Conservation (phyloP, 768 basidiomycete species). For the Suillus americanus region DNA sequence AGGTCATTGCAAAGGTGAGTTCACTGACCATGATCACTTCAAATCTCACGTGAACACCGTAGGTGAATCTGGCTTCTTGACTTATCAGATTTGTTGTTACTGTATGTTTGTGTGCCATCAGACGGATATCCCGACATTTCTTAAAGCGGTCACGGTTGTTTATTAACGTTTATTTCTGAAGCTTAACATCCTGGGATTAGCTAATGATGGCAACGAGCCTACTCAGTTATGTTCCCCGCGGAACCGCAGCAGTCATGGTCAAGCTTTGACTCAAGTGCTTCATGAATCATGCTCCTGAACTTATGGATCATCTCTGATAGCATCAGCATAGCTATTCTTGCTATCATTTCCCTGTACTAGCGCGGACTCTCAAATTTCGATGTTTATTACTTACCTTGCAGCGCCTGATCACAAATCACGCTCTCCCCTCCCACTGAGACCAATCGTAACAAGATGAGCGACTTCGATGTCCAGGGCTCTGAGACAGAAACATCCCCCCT, state of each 20-base stretch:
- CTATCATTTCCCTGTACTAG: neutral
- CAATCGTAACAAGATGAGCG: neutral
- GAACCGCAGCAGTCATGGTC: neutral
- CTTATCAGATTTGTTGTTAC: neutral
- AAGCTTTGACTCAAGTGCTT: neutral
- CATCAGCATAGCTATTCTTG: neutral
- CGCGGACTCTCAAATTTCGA: neutral
- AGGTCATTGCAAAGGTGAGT: conserved; percentile 10
- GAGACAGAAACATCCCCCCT: neutral
- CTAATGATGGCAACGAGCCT: neutral
- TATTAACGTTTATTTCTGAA: neutral
- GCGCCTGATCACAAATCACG: neutral
- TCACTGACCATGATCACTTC: neutral
- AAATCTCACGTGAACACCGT: neutral
- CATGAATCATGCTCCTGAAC: neutral
- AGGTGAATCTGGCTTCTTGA: neutral
- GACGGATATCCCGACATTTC: neutral
- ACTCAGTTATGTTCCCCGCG: neutral
- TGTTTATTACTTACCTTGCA: neutral
- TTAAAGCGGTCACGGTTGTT: neutral
- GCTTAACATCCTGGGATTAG: neutral
- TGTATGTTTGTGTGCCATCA: neutral
- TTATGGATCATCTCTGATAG: neutral
- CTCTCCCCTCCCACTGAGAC: neutral
- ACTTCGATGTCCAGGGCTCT: neutral